A percentile compares a stretch with the other conserved stretches of the same genome.
Conservation (phyloP, 345 rosid genomes). For the Stellera chamaejasme region DNA sequence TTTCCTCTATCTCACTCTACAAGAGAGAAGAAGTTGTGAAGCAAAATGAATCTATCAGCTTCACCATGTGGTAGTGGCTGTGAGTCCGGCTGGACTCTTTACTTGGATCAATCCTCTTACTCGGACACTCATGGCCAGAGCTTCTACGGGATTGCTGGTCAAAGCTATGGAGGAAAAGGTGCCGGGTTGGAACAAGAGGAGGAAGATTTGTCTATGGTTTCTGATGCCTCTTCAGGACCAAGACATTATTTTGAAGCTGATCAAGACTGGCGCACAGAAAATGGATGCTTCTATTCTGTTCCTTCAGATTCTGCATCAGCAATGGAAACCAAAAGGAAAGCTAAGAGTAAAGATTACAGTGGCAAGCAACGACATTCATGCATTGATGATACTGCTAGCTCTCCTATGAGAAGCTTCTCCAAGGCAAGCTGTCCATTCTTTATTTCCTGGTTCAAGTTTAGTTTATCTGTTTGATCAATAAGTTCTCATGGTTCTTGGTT, state of each 20-base stretch:
- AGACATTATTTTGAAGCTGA: constrained; percentile 36
- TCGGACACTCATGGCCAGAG: constrained; percentile 20
- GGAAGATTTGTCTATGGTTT: constrained; percentile 72
- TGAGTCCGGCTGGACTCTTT: constrained; percentile 83
- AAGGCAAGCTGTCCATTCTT: constrained; percentile 31
- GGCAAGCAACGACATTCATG: constrained; percentile 29
- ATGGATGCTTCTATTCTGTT: constrained; percentile 15
- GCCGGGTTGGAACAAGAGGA: constrained; percentile 16
- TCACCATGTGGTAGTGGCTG: constrained; percentile 55
- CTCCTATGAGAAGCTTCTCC: constrained; percentile 29
- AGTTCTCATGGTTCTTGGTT: constrained; percentile 4
- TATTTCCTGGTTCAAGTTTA: no score
- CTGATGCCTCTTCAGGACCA: constrained; percentile 89
- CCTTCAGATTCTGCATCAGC: constrained; percentile 14
- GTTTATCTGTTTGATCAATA: no score
- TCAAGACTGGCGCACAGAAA: constrained; percentile 29
- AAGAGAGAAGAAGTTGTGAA: constrained; percentile 1
- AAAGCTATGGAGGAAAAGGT: constrained; percentile 13
- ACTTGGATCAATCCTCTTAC: constrained; percentile 53
- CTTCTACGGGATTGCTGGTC: constrained; percentile 17
- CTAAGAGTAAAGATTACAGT: constrained; percentile 25
- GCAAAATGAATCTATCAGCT: constrained; percentile 40
- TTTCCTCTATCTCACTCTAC: constrained; percentile 6
- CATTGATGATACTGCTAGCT: constrained; percentile 81
- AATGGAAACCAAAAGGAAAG: constrained; percentile 27